Evolutionary conservation across 1,284 basidiomycete genomes (phyloP), one percentile per base, ranked within the genome.

Genomic region (Tilletia indica): DNA sequence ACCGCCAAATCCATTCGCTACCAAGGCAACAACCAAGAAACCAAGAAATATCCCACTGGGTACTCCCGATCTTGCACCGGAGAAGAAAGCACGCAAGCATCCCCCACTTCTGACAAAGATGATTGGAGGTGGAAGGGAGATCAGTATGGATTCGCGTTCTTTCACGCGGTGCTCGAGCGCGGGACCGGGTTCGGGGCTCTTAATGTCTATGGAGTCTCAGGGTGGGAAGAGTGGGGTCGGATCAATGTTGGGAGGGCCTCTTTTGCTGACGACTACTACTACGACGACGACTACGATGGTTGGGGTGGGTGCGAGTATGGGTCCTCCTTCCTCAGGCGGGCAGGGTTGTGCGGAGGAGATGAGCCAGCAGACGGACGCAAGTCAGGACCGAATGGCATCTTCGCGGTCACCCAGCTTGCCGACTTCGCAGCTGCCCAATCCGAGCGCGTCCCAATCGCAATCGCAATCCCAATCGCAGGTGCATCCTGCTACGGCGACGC

Each of bases 41-140:
- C 21, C 21, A 5, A 4, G 56, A 34, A 58, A 58, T 21, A 58
- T 58, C 21, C 25, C 56, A 14, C 56, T 58, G 14, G 56, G 56
- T 14, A 58, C 56, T 31, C 56, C 56, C 5, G 56, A 58, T 58
- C 56, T 58, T 14, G 56, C 56, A 5, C 56, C 56, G 11, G 56
- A 58, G 56, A 58, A 58, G 56, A 58, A 58, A 25, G 38, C 31
- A 3, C n/a, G 19, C 12, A 19, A 42, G 38, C 34, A 25, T 39
- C 61, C 19, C 36, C 12, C 19, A 3, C 61, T 38, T 14, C 61
- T 64, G 16, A 42, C 8, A 14, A 34, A 39, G 34, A 64, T 58
- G 56, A 58, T 58, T 25, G 56, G 56, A 8, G 56, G 61, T 8
- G 36, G 61, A 16, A 38, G 36, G 36, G 61, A 39, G 61, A 42